Conservation (phyloP, 495 filamentous ascomycete genomes). For the Penicillium odoratum region DNA sequence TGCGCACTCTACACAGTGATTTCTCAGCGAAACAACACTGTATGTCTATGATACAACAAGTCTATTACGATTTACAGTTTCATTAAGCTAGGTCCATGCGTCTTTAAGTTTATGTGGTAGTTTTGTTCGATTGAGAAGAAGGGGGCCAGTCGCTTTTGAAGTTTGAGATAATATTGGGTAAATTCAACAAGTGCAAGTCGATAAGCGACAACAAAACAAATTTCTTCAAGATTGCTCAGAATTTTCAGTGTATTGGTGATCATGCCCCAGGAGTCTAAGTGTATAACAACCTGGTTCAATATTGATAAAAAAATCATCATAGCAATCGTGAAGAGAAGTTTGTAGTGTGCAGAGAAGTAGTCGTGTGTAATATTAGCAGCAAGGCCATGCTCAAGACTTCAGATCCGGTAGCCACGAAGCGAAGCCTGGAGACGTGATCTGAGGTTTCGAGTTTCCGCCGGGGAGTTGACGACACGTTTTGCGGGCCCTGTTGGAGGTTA, state of each 20-base stretch:
- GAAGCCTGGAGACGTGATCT: neutral
- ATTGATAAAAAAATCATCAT: constrained; percentile 43
- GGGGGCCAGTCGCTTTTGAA: neutral
- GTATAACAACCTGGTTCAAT: constrained; percentile 37
- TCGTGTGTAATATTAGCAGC: neutral
- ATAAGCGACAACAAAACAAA: constrained; percentile 2
- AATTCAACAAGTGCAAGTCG: neutral
- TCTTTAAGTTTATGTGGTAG: too few species aligned
- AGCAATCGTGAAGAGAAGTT: constrained; percentile 18
- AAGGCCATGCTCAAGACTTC: neutral
- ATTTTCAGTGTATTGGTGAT: constrained; percentile 53
- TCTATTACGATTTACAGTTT: too few species aligned
- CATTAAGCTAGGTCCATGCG: too few species aligned
- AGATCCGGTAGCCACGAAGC: too few species aligned
- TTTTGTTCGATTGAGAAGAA: too few species aligned
- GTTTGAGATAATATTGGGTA: neutral
- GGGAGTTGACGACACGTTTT: neutral
- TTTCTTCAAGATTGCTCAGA: constrained; percentile 36
- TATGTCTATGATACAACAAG: too few species aligned
- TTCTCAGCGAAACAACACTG: too few species aligned
- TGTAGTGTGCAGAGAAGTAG: neutral
- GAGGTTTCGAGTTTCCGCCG: neutral
- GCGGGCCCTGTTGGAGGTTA: neutral
- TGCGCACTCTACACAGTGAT: too few species aligned
- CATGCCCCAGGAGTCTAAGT: constrained; percentile 37